phyloP scores from a whole-genome alignment of 1,284 basidiomycete species.

The Ceratobasidium sp. region DNA sequence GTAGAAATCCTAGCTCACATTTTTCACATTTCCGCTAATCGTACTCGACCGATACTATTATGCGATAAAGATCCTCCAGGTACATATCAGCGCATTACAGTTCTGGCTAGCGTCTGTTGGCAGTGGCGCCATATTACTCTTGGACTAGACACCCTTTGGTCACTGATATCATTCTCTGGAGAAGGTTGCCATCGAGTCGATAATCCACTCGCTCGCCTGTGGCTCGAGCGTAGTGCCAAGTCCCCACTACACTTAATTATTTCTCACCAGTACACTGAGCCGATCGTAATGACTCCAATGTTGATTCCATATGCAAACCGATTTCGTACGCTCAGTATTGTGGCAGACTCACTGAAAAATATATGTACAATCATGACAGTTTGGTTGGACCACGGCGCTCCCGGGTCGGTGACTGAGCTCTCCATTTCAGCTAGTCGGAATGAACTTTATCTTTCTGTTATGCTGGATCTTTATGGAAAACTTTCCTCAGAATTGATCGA shows the following conservation, averaged over 20 bases:
- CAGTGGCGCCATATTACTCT: slow-evolving; percentile 1
- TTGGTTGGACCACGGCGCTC: neutral
- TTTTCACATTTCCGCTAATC: neutral
- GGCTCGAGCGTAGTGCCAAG: neutral
- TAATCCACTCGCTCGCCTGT: neutral
- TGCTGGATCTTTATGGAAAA: too few species aligned
- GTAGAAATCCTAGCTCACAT: neutral
- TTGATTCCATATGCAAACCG: neutral
- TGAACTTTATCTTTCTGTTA: neutral
- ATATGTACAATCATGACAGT: neutral
- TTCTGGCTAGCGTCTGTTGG: neutral
- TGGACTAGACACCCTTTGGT: neutral
- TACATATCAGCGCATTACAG: neutral
- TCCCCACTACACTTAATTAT: neutral
- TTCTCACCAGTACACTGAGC: neutral
- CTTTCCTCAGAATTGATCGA: too few species aligned
- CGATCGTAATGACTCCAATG: neutral
- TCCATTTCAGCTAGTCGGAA: neutral
- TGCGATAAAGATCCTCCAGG: neutral
- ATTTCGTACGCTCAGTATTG: neutral
- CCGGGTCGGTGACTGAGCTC: neutral
- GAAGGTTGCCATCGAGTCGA: neutral
- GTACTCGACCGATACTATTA: neutral
- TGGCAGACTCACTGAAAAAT: neutral
- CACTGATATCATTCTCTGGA: neutral